Evolutionary conservation across 257 asterid genomes (phyloP).

Genomic region (Solanum okadae): DNA sequence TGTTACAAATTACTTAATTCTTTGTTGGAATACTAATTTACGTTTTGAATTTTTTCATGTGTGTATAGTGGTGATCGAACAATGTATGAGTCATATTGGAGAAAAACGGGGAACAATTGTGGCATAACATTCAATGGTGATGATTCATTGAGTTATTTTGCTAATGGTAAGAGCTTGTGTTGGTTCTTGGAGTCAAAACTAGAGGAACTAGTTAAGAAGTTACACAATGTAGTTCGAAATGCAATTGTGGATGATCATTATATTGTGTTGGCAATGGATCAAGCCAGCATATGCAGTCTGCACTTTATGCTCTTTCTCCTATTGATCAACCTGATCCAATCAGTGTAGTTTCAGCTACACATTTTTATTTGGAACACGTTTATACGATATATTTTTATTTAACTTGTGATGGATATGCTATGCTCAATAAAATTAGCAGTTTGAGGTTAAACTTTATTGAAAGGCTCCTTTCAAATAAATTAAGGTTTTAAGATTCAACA

Average conservation of each 20-base stretch:
- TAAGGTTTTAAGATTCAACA: too few species aligned
- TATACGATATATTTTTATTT: too few species aligned
- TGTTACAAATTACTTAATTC: not conserved
- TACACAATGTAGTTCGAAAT: slow-evolving; percentile 51
- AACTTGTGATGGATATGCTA: too few species aligned
- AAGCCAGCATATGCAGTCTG: too few species aligned
- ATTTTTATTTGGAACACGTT: slow-evolving; percentile 52
- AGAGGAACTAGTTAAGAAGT: slow-evolving; percentile 38
- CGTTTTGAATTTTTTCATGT: not conserved
- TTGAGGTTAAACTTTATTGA: too few species aligned
- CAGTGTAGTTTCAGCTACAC: slow-evolving; percentile 58
- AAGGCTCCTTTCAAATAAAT: too few species aligned
- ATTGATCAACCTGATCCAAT: slow-evolving; percentile 29
- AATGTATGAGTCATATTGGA: too few species aligned
- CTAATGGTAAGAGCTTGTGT: slow-evolving; percentile 35
- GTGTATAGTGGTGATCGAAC: too few species aligned
- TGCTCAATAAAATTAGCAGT: too few species aligned
- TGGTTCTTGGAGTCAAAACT: slow-evolving; percentile 82
- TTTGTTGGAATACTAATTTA: not conserved
- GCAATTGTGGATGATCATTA: slow-evolving; percentile 38
- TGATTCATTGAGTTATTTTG: slow-evolving; percentile 64
- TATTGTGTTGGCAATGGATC: slow-evolving; percentile 33
- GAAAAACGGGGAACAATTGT: not conserved
- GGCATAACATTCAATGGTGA: slow-evolving; percentile 20
- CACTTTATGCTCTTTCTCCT: slow-evolving; percentile 15